These are phyloP conservation scores for Leishmania mexicana DNA, from an alignment of 208 protist genomes.

Conservation along the genomic window DNA sequence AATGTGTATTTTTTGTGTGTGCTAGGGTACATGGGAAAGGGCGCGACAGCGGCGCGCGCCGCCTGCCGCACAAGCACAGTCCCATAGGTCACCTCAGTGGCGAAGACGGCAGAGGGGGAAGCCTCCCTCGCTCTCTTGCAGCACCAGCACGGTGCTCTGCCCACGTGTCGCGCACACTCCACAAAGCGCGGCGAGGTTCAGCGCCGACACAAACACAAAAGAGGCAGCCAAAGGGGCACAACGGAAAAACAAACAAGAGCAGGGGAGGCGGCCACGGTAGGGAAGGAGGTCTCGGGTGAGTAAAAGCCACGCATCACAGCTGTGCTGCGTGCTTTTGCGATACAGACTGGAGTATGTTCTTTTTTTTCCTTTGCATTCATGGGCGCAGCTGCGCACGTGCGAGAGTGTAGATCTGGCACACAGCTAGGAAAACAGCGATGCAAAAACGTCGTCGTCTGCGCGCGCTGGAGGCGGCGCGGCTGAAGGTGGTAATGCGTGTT, in stretches of 20 bases:
- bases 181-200: neutral
- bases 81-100: neutral
- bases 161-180: neutral
- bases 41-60: neutral
- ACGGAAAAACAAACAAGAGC: neutral
- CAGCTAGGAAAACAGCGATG: slow-evolving; percentile 5
- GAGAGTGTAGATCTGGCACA: neutral
- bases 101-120: neutral
- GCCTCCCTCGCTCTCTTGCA: neutral
- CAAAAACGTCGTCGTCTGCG: neutral
- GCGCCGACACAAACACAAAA: neutral
- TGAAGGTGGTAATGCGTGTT: neutral
- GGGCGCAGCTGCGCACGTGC: neutral
- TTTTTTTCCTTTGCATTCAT: neutral
- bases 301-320: neutral
- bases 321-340: neutral
- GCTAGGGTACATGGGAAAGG: neutral
- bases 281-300: neutral
- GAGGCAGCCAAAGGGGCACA: neutral
- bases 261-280: neutral
- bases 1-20: neutral
- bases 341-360: neutral
- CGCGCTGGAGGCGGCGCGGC: neutral
- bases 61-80: neutral
- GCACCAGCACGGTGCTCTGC: neutral